Evolutionary conservation across 352 stramenopile genomes (phyloP), one percentile per base, ranked within the genome.

Genomic region (Phytophthora constricta): DNA sequence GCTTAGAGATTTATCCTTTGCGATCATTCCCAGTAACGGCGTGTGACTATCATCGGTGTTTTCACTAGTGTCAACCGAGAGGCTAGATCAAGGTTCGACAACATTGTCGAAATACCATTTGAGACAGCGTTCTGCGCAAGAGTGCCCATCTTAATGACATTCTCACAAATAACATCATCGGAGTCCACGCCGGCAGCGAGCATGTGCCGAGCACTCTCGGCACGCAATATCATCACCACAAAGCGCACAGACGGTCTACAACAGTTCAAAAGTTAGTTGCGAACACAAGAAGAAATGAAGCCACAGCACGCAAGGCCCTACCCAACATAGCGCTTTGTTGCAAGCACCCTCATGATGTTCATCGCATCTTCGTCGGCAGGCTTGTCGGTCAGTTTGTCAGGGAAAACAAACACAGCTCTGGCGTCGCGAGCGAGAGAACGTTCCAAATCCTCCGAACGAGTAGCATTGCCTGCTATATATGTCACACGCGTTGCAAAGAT

Each of bases 71-170:
- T 89, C 76, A 31, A 92, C 68, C 10, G 87, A 93, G 13, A 96
- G 70, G 60, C 87, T 94, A 7, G 86, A 84, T n/a, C 75, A 5
- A 97, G 55, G 43, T 97, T 97, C 4, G 89, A 82, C 19, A 97
- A 66, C 79, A 97, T 89, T 3, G 90, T 96, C 5, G 86, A 93
- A 13, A 90, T 79, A 0, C 90, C 90, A 19, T 90, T 86, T 4
- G 85, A 88, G 11, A 92, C 63, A 13, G 80, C 62, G 34, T 84
- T 95, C 23, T 94, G 87, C 20, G 90, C 89, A n/a, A 97, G 51
- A 16, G 87, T 81, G 3, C 87, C 89, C 85, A 96, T 95, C 46
- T 95, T 95, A 58, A 96, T 91, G 25, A 92, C 81, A 58, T 96
- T 92, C 46, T 96, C 85, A 43, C 90, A 97, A 34, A 97, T 84